phyloP scores from a whole-genome alignment of 2,329 filamentous ascomycete species.

The Seiridium cupressi region DNA sequence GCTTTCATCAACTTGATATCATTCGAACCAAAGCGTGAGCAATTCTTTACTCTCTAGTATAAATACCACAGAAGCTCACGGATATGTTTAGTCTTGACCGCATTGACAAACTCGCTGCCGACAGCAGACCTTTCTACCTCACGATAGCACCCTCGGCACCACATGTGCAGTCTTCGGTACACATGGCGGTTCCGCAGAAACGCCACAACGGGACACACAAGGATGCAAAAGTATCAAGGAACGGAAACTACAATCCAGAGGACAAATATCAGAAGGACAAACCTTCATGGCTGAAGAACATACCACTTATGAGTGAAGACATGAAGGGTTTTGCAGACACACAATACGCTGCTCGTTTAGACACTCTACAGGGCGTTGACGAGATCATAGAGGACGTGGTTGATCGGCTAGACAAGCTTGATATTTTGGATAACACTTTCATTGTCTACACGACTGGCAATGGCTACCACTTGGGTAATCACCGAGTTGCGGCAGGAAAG shows the following conservation, averaged over 20 bases:
- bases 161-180: neutral
- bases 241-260: neutral
- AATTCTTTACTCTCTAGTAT: accelerated
- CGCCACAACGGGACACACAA: neutral
- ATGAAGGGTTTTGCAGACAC: too few relatives aligned
- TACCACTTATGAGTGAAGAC: conserved; percentile 13
- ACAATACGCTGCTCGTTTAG: conserved; percentile 47
- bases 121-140: neutral
- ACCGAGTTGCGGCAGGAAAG: conserved; percentile 57
- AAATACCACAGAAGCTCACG: too few relatives aligned
- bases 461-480: conserved; percentile 58
- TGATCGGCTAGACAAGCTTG: conserved; percentile 13
- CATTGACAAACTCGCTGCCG: neutral
- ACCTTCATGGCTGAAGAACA: neutral
- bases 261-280: neutral
- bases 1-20: conserved; percentile 40
- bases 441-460: conserved; percentile 59
- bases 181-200: neutral
- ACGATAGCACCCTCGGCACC: conserved; percentile 8
- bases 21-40: neutral
- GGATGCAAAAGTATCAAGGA: neutral
- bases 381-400: conserved; percentile 40
- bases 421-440: neutral
- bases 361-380: conserved; percentile 40
- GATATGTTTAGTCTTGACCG: neutral